These are phyloP conservation scores for Acidiella bohemica DNA, from an alignment of 495 filamentous ascomycete genomes.

Conservation along the genomic window DNA sequence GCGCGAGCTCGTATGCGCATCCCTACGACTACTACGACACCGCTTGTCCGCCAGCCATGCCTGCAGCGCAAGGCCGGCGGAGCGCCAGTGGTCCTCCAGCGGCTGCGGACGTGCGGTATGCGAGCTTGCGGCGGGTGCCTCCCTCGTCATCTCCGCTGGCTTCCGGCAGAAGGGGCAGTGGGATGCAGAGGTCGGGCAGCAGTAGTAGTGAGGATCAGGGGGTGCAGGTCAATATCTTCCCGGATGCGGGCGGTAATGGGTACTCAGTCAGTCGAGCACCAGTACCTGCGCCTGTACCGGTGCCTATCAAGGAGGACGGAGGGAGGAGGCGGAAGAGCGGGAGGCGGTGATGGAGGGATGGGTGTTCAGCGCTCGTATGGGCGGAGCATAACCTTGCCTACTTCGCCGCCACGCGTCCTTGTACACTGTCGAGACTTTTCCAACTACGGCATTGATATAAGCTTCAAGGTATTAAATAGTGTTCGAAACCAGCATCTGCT, in stretches of 20 bases:
- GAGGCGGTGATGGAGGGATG: slow-evolving; percentile 6
- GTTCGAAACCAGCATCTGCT: no score
- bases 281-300: neutral
- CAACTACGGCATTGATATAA: no score
- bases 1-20: slow-evolving; percentile 15
- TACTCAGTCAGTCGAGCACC: slow-evolving; percentile 9
- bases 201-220: slow-evolving; percentile 17
- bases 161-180: slow-evolving; percentile 12
- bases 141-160: slow-evolving; percentile 9
- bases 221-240: slow-evolving; percentile 22
- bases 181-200: slow-evolving; percentile 7
- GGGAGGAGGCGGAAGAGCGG: slow-evolving; percentile 12
- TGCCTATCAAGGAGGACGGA: neutral
- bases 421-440: no score
- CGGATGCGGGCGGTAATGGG: slow-evolving; percentile 11
- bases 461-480: no score
- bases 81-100: slow-evolving; percentile 12
- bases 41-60: slow-evolving; percentile 18
- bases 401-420: no score
- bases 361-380: no score
- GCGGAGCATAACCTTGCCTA: no score
- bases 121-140: slow-evolving; percentile 12
- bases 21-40: slow-evolving; percentile 17
- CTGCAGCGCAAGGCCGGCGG: slow-evolving; percentile 16
- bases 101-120: slow-evolving; percentile 16